Conservation (phyloP, 2,329 filamentous ascomycete species). For the Fusarium begoniae region DNA sequence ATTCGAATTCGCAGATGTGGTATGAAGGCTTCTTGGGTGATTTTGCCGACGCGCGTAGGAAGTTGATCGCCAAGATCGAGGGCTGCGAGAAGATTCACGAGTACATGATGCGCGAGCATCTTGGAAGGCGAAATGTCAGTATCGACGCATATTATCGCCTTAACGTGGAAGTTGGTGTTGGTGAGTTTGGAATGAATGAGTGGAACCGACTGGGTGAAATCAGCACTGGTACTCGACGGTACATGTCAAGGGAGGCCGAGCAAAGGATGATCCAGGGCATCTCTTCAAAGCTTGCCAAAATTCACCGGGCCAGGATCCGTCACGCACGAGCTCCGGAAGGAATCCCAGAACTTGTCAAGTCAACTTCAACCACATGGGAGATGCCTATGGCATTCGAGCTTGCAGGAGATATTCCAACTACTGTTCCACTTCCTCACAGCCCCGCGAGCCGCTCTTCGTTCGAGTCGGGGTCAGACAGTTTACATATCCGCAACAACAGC, state of each 20-base stretch:
- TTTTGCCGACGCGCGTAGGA: slow-evolving; percentile 87
- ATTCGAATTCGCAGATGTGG: slow-evolving; percentile 81
- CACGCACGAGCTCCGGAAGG: slow-evolving; percentile 61
- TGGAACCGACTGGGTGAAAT: slow-evolving; percentile 96
- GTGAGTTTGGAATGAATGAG: slow-evolving; percentile 98
- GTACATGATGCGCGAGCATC: slow-evolving; percentile 81
- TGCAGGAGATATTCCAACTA: slow-evolving; percentile 63
- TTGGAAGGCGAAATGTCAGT: slow-evolving; percentile 81
- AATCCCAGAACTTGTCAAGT: slow-evolving; percentile 56
- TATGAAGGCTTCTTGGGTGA: slow-evolving; percentile 94
- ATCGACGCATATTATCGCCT: slow-evolving; percentile 92
- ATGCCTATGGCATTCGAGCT: slow-evolving; percentile 65
- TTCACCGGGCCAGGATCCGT: slow-evolving; percentile 78
- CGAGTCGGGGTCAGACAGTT: slow-evolving; percentile 63
- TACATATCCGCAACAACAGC: slow-evolving; percentile 51
- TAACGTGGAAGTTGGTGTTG: slow-evolving; percentile 96
- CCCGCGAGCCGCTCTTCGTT: slow-evolving; percentile 62
- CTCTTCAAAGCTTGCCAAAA: slow-evolving; percentile 83
- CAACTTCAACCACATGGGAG: slow-evolving; percentile 52
- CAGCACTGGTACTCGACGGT: slow-evolving; percentile 88
- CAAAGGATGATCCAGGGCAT: slow-evolving; percentile 81
- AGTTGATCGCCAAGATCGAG: slow-evolving; percentile 91
- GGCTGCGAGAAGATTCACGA: slow-evolving; percentile 92
- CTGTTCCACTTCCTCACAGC: slow-evolving; percentile 48
- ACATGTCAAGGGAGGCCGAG: slow-evolving; percentile 77